Conservation (phyloP, 1,139 yeast genomes). For the Pichia sp. region DNA sequence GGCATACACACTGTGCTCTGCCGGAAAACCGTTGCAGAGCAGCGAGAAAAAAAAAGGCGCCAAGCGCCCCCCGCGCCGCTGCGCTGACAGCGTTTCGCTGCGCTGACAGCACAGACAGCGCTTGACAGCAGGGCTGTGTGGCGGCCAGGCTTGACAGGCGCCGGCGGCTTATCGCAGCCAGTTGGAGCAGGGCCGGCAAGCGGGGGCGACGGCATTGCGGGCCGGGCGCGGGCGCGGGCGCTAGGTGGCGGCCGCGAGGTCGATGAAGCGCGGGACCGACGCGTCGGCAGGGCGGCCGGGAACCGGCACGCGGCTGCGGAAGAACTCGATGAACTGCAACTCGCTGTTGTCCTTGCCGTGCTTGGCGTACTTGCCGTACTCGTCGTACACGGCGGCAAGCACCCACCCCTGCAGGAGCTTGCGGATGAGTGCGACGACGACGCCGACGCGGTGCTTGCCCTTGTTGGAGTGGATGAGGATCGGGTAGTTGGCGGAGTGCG, state of each 20-base stretch:
- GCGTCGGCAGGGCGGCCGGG: not conserved
- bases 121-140: no score
- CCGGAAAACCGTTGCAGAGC: not conserved
- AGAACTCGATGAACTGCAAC: slow-evolving; percentile 49
- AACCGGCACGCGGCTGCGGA: slow-evolving; percentile 13
- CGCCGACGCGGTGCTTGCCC: slow-evolving; percentile 93
- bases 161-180: not conserved
- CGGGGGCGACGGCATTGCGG: no score
- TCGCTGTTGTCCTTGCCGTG: slow-evolving; percentile 62
- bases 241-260: not conserved
- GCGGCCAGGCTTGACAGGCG: no score
- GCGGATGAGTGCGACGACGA: slow-evolving; percentile 82
- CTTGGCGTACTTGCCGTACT: slow-evolving; percentile 85
- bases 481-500: slow-evolving; percentile 76
- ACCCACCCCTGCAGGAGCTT: slow-evolving; percentile 90
- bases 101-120: no score
- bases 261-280: not conserved
- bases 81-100: no score
- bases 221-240: no score
- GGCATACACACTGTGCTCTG: no score
- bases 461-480: slow-evolving; percentile 86
- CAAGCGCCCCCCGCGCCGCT: no score
- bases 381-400: slow-evolving; percentile 87
- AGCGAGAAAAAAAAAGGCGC: not conserved
- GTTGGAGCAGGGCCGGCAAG: no score